A percentile compares a stretch with the other conserved stretches of the same genome.
Conservation (phyloP, 2,329 filamentous ascomycete species). For the Corynespora cassiicola region DNA sequence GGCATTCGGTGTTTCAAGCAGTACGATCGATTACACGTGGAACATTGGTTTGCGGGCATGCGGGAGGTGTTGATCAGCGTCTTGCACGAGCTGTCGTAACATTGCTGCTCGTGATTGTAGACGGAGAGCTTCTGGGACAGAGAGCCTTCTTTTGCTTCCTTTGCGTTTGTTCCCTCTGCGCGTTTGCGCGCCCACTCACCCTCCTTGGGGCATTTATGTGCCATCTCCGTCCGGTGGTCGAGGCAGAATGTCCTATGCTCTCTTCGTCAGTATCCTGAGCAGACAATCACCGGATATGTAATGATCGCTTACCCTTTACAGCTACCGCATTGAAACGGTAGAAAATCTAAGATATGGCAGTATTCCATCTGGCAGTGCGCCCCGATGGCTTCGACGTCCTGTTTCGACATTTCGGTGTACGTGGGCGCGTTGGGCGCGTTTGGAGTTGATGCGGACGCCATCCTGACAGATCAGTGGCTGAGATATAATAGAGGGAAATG, state of each 20-base stretch:
- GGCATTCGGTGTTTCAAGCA: conserved; percentile 78
- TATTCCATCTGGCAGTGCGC: conserved; percentile 89
- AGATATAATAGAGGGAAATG: conserved; percentile 3
- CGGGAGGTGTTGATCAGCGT: conserved; percentile 73
- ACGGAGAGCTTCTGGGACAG: conserved; percentile 59
- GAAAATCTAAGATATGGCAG: conserved; percentile 94
- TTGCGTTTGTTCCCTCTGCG: conserved; percentile 43
- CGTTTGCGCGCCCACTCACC: conserved; percentile 66
- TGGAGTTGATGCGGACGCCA: conserved; percentile 21
- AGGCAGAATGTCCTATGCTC: conserved; percentile 79
- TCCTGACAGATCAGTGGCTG: conserved; percentile 11
- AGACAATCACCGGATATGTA: not conserved
- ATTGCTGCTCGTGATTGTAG: conserved; percentile 70
- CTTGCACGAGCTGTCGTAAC: conserved; percentile 71
- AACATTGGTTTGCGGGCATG: conserved; percentile 73
- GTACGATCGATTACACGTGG: conserved; percentile 74
- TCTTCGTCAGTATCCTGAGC: conserved; percentile 17
- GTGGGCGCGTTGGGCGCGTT: conserved; percentile 41
- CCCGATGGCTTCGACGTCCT: conserved; percentile 85
- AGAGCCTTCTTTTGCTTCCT: no score
- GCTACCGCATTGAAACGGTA: conserved; percentile 92
- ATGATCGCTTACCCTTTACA: conserved; percentile 64
- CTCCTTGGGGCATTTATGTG: conserved; percentile 72
- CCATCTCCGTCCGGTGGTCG: conserved; percentile 86
- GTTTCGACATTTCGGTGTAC: conserved; percentile 70